Conservation (phyloP, 768 basidiomycete species). For the Chalciporus chontae region DNA sequence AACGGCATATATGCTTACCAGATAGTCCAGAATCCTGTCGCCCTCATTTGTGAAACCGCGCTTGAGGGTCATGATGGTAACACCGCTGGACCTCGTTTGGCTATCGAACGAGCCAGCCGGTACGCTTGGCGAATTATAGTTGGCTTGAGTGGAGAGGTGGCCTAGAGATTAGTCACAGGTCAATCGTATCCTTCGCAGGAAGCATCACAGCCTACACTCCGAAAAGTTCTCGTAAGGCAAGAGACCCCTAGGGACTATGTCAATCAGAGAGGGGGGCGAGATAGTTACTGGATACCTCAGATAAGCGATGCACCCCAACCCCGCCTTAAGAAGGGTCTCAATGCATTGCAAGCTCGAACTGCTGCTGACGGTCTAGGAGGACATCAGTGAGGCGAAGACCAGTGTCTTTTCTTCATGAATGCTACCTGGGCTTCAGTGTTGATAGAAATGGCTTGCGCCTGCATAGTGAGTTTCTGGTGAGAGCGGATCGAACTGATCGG, state of each 20-base stretch:
- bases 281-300: slow-evolving; percentile 45
- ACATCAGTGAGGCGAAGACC: slow-evolving; percentile 5
- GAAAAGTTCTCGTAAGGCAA: slow-evolving; percentile 79
- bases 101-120: slow-evolving; percentile 37
- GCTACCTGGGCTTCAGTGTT: slow-evolving; percentile 26
- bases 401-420: background rate
- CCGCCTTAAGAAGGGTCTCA: slow-evolving; percentile 68
- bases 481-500: no score
- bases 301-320: slow-evolving; percentile 74
- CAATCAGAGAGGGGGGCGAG: background rate
- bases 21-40: slow-evolving; percentile 75
- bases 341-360: slow-evolving; percentile 67
- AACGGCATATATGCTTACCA: slow-evolving; percentile 46
- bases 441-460: slow-evolving; percentile 18
- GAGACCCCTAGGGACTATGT: slow-evolving; percentile 49
- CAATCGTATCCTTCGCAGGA: background rate
- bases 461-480: slow-evolving; percentile 16
- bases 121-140: slow-evolving; percentile 29
- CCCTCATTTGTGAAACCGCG: slow-evolving; percentile 81
- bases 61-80: slow-evolving; percentile 70
- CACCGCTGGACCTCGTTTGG: slow-evolving; percentile 46
- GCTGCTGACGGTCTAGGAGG: slow-evolving; percentile 43
- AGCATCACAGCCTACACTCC: slow-evolving; percentile 42
- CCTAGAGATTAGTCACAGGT: slow-evolving; percentile 9
- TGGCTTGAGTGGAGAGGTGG: slow-evolving; percentile 27